phyloP scores from a whole-genome alignment of 2,329 filamentous ascomycete genomes.

The Pestalotiopsis sp. region DNA sequence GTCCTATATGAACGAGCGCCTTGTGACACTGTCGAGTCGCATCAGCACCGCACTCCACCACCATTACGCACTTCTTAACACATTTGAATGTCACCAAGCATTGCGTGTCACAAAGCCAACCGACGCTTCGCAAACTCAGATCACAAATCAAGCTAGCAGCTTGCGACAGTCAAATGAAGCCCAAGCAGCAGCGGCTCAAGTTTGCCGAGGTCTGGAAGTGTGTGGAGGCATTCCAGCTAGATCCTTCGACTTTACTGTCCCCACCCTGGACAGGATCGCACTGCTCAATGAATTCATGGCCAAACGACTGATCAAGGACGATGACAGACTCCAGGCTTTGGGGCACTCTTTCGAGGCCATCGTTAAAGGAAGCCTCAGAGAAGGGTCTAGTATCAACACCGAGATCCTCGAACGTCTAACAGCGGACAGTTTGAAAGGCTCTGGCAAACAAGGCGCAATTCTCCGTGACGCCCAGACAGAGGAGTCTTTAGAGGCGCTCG shows the following conservation, averaged over 20 bases:
- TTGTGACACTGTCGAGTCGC: conserved; percentile 21
- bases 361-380: conserved; percentile 25
- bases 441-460: conserved; percentile 19
- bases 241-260: conserved; percentile 5
- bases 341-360: conserved; percentile 29
- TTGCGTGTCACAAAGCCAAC: background rate
- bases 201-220: conserved; percentile 25
- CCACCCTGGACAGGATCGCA: conserved; percentile 18
- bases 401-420: conserved; percentile 28
- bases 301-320: conserved; percentile 27
- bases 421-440: conserved; percentile 25
- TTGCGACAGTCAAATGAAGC: background rate
- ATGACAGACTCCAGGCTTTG: conserved; percentile 25
- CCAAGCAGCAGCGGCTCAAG: background rate
- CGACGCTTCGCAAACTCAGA: background rate
- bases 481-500: conserved; percentile 28
- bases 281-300: conserved; percentile 27
- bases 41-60: conserved; percentile 24
- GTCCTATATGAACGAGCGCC: conserved; percentile 28
- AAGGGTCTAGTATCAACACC: conserved; percentile 25
- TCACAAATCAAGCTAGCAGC: background rate
- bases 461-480: conserved; percentile 31
- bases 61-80: conserved; percentile 24
- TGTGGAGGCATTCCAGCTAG: conserved; percentile 24
- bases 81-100: conserved; percentile 16